phyloP scores from a whole-genome alignment of 2,329 filamentous ascomycete species.

The Madurella fahalii region DNA sequence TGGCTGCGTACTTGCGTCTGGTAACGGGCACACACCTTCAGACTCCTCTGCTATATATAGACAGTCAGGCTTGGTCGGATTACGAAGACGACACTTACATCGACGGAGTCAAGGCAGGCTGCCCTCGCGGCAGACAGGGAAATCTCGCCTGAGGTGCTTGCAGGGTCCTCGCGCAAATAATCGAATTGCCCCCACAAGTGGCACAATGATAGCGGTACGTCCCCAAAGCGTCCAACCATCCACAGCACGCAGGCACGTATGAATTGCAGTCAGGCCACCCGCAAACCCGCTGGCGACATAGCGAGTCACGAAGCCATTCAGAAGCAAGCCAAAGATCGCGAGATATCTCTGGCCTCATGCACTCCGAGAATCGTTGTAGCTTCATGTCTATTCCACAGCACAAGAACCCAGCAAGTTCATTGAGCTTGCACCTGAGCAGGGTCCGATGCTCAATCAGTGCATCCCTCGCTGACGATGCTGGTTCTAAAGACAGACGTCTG shows the following conservation, averaged over 20 bases:
- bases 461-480: not conserved
- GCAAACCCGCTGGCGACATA: not conserved
- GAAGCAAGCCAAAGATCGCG: constrained; percentile 8
- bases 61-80: too few species aligned
- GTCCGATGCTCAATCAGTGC: not conserved
- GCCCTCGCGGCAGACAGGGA: constrained; percentile 5
- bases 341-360: constrained; percentile 1
- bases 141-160: not conserved
- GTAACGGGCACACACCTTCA: too few species aligned
- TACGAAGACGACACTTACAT: not conserved
- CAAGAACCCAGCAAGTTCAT: constrained; percentile 1
- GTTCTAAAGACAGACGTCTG: not conserved
- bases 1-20: too few species aligned
- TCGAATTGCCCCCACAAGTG: constrained; percentile 11
- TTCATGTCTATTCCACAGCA: constrained; percentile 11
- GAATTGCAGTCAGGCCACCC: constrained; percentile 17
- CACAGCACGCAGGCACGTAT: constrained; percentile 12
- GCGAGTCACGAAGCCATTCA: constrained; percentile 5
- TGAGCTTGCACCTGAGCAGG: not conserved
- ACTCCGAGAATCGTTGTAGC: constrained; percentile 7
- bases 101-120: constrained; percentile 3
- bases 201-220: constrained; percentile 6
- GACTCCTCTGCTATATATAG: too few species aligned
- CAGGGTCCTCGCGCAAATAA: not conserved
- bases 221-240: not conserved